Percentiles rank a stretch among this genome's conserved stretches.
phyloP scores from a whole-genome alignment of 192 early-diverging fungal genomes.

The Linnemannia elongata region DNA sequence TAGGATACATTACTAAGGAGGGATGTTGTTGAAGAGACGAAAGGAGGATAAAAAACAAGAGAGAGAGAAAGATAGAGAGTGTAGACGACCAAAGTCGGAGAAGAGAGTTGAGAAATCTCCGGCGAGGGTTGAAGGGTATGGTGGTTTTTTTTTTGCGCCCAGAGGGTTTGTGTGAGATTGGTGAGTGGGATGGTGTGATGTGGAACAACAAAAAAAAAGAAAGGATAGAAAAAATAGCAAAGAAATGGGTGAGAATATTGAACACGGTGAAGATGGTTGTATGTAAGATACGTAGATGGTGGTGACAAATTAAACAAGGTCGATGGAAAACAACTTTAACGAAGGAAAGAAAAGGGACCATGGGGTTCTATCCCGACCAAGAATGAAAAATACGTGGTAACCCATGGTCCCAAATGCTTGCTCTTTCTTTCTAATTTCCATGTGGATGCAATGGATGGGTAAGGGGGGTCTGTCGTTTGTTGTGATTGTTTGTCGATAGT shows the following conservation, averaged over 20 bases:
- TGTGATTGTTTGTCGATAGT: background rate
- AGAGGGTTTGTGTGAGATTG: too few relatives aligned
- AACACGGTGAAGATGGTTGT: background rate
- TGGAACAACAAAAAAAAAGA: background rate
- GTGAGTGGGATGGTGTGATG: background rate
- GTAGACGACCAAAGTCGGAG: too few relatives aligned
- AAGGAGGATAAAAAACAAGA: background rate
- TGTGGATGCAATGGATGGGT: background rate
- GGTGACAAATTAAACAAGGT: background rate
- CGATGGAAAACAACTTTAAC: background rate
- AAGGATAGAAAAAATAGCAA: background rate
- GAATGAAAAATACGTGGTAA: background rate
- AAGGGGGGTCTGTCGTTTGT: background rate
- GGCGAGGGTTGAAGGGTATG: too few relatives aligned
- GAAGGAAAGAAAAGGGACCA: background rate
- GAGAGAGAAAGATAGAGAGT: background rate
- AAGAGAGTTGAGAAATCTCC: too few relatives aligned
- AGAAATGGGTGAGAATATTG: background rate
- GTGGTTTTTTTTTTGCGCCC: too few relatives aligned
- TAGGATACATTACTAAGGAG: constrained; percentile 8
- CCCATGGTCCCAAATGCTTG: background rate
- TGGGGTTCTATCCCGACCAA: background rate
- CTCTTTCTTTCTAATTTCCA: background rate
- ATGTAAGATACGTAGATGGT: background rate
- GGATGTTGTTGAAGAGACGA: background rate